Base-by-base conservation (phyloP, 2,329 filamentous ascomycete genomes). In the Nothophaeocryptopus gaeumannii region DNA sequence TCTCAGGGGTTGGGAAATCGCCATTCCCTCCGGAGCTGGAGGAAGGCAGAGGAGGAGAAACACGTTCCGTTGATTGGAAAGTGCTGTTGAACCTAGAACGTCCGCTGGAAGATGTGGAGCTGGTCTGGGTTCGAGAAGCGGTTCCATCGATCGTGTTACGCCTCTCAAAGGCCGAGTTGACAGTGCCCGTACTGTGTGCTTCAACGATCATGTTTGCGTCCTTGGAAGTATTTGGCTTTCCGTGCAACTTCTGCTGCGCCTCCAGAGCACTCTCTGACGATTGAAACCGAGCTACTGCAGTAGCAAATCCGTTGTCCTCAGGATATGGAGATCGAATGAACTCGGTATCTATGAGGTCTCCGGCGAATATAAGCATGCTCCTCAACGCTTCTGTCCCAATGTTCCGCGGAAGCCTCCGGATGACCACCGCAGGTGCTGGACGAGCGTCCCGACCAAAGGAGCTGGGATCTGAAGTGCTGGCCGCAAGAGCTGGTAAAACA, bases 351-450 rank as follows among this genome's bases (percentile, higher is more conserved):
- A 82, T 69, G 41, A 84, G 73, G 55, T 84, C 81, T 59, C 82
- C 80, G 14, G 82, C 80, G 59, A 85, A 85, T n/a, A 84, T 72
- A 5, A 85, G 71, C 73, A 85, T 82, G 64, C 78, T 82, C 56
- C 78, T 76, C 48, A 85, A 73, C 13, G 78, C 73, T 55, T 84
- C 81, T 43, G 73, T 68, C 60, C 76, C 80, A 37, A 77, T 83
- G 63, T 76, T 82, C 51, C 72, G 75, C 3, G 82, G 80, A 11
- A 85, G 72, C 58, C 77, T 80, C 61, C 80, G 80, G 70, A 85
- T 74, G 47, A 81, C 66, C 53, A 85, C 72, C n/a, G 68, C 63
- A 14, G 64, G 63, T 16, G 53, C 54, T 11, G 54, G 45, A 31
- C 59, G 56, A 20, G 49, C 16, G 26, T 62, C 56, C 20, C 43